Percentiles rank a stretch among this genome's conserved stretches.
These are phyloP conservation scores for Monilinia fructigena DNA, from an alignment of 2,329 filamentous ascomycete genomes.

Conservation along the genomic window DNA sequence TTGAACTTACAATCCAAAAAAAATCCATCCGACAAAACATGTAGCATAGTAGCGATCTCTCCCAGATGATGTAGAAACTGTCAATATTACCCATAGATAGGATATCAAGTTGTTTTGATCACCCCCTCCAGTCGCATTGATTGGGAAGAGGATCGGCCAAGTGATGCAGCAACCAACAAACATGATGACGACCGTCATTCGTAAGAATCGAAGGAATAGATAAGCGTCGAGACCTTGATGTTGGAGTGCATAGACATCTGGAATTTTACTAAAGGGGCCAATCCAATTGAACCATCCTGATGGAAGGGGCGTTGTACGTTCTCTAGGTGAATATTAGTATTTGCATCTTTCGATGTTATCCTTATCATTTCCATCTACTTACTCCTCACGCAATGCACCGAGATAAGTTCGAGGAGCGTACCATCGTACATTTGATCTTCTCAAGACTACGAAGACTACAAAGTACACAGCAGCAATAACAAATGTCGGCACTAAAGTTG, in stretches of 20 bases:
- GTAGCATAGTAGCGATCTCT: constrained; percentile 75
- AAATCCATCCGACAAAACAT: constrained; percentile 71
- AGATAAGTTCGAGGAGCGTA: constrained; percentile 57
- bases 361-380: constrained; percentile 9
- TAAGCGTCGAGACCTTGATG: constrained; percentile 92
- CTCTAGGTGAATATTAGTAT: constrained; percentile 41
- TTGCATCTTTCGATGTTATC: constrained; percentile 16
- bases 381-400: constrained; percentile 49
- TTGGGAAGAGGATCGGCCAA: constrained; percentile 80
- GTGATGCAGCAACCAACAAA: constrained; percentile 81
- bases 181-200: constrained; percentile 73
- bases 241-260: constrained; percentile 78
- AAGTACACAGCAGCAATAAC: constrained; percentile 47
- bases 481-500: constrained; percentile 49
- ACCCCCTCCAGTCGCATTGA: constrained; percentile 80
- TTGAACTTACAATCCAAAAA: constrained; percentile 63
- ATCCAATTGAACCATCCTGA: constrained; percentile 67
- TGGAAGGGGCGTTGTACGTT: constrained; percentile 59
- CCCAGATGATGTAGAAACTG: constrained; percentile 48
- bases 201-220: constrained; percentile 84
- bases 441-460: constrained; percentile 50
- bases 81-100: constrained; percentile 77
- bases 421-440: constrained; percentile 48
- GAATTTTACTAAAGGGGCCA: constrained; percentile 61
- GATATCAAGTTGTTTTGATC: constrained; percentile 66